Evolutionary conservation across 2,329 filamentous ascomycete species (phyloP).

Genomic region (Dactylellina drechsleri): DNA sequence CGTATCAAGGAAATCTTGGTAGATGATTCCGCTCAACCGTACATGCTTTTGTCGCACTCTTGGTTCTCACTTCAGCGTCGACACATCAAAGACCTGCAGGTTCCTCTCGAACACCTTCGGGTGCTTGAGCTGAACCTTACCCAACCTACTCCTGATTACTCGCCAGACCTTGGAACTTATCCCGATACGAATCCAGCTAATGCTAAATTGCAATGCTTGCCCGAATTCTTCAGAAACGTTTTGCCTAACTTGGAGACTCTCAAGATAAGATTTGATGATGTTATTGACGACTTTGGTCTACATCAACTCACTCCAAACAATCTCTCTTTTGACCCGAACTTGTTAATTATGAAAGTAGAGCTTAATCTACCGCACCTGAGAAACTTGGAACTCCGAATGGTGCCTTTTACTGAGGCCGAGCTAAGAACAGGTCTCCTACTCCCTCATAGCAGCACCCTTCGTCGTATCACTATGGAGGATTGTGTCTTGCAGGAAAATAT

Average conservation of each 20-base stretch:
- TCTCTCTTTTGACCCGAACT: slow-evolving; percentile 23
- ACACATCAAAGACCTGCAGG: slow-evolving; percentile 22
- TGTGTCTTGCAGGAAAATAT: slow-evolving; percentile 32
- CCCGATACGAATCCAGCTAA: neutral
- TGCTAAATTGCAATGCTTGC: slow-evolving; percentile 9
- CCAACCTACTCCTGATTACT: slow-evolving; percentile 15
- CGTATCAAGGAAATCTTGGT: slow-evolving; percentile 39
- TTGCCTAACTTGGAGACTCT: slow-evolving; percentile 32
- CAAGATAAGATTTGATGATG: slow-evolving; percentile 30
- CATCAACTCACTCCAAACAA: neutral
- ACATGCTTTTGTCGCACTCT: slow-evolving; percentile 31
- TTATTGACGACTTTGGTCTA: slow-evolving; percentile 1
- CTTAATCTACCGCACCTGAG: slow-evolving; percentile 35
- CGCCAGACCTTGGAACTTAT: neutral
- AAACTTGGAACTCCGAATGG: slow-evolving; percentile 25
- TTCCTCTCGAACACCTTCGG: slow-evolving; percentile 21
- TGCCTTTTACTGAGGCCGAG: slow-evolving; percentile 28
- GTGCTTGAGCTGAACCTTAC: slow-evolving; percentile 40
- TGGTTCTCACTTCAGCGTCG: slow-evolving; percentile 35
- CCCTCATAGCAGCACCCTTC: slow-evolving; percentile 28
- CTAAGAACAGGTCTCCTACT: slow-evolving; percentile 20
- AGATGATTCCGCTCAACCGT: slow-evolving; percentile 10
- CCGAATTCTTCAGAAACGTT: slow-evolving; percentile 28
- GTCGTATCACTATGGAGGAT: slow-evolving; percentile 36
- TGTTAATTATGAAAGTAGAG: slow-evolving; percentile 30